phyloP scores from a whole-genome alignment of 371 early-diverging fungal species.

The Catenaria anguillulae region DNA sequence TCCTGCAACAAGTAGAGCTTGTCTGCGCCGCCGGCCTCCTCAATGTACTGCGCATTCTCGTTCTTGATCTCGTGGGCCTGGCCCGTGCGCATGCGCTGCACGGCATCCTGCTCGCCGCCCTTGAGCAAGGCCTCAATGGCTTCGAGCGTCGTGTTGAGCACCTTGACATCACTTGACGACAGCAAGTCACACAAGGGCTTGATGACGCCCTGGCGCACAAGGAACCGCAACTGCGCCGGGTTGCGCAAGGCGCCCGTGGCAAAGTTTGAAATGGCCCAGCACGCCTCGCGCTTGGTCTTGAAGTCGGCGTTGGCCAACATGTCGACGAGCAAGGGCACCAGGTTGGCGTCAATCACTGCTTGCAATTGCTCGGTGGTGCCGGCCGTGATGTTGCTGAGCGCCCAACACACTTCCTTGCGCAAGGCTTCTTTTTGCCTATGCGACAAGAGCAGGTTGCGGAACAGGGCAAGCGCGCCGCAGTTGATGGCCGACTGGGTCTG shows the following conservation, averaged over 20 bases:
- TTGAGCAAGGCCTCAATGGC: constrained; percentile 92
- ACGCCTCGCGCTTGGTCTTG: constrained; percentile 98
- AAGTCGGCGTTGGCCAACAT: constrained; percentile 74
- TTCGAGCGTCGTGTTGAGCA: constrained; percentile 89
- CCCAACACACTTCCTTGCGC: constrained; percentile 64
- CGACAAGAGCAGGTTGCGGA: constrained; percentile 25
- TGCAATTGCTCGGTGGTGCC: constrained; percentile 87
- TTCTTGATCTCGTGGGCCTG: constrained; percentile 51
- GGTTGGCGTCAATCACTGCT: constrained; percentile 82
- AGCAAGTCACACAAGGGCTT: constrained; percentile 90
- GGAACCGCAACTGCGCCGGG: constrained; percentile 81
- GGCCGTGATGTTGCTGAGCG: constrained; percentile 54
- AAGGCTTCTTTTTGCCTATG: constrained; percentile 77
- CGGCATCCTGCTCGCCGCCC: constrained; percentile 77
- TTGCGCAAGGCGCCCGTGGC: constrained; percentile 77
- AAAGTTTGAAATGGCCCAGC: constrained; percentile 99
- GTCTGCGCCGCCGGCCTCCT: constrained; percentile 84
- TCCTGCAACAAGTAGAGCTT: constrained; percentile 77
- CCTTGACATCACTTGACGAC: constrained; percentile 74
- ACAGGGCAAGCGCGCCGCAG: constrained; percentile 30
- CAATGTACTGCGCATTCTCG: constrained; percentile 66
- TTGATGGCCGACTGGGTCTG: constrained; percentile 32
- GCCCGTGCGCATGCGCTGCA: constrained; percentile 10
- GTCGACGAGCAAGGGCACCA: constrained; percentile 83
- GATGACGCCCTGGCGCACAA: constrained; percentile 83